These are phyloP conservation scores for Buddleja alternifolia DNA, from an alignment of 257 asterid species.

Conservation along the genomic window DNA sequence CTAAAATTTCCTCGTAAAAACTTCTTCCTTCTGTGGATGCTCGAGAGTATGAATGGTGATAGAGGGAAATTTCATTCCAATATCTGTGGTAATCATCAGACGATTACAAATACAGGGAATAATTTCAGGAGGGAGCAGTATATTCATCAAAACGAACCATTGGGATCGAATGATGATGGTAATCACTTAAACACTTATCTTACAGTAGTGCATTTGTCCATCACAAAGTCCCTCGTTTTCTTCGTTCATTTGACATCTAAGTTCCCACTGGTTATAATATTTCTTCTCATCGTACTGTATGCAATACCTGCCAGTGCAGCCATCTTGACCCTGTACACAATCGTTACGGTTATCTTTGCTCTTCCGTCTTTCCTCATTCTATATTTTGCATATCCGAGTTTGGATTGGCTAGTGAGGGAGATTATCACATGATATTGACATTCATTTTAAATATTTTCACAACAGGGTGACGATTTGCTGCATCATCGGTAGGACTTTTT, in stretches of 20 bases:
- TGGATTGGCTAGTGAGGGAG: conserved; percentile 97
- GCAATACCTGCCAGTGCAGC: conserved; percentile 94
- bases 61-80: conserved; percentile 66
- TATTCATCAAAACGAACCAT: conserved; percentile 42
- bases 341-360: conserved; percentile 76
- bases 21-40: conserved; percentile 98
- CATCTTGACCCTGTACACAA: conserved; percentile 70
- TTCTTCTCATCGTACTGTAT: conserved; percentile 72
- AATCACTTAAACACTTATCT: conserved; percentile 36
- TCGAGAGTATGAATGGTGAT: conserved; percentile 93
- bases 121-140: conserved; percentile 45
- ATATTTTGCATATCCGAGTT: conserved; percentile 89
- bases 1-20: conserved; percentile 89
- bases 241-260: conserved; percentile 81
- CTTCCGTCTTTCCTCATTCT: conserved; percentile 83
- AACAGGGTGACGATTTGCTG: not conserved
- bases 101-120: conserved; percentile 36
- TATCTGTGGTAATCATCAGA: conserved; percentile 45
- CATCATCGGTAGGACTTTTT: not conserved
- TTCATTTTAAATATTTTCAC: not conserved
- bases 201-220: conserved; percentile 55
- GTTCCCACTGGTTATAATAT: conserved; percentile 78
- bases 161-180: conserved; percentile 46
- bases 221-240: conserved; percentile 63
- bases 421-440: conserved; percentile 55